Evolutionary conservation across 352 stramenopile species (phyloP).

Genomic region (Globisporangium polare): DNA sequence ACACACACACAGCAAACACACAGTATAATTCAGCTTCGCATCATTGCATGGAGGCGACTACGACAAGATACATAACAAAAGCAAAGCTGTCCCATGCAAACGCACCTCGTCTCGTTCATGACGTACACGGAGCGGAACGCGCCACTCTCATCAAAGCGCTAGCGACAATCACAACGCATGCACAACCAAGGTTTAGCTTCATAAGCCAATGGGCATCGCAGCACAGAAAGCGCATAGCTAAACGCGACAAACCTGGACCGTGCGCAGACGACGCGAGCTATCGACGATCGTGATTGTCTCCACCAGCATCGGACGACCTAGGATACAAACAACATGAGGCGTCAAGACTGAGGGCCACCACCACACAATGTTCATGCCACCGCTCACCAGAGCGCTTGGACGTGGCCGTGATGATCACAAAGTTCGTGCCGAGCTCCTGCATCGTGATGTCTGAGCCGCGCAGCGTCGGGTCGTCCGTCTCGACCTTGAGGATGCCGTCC

Average conservation of each 20-base stretch:
- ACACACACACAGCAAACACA: no score
- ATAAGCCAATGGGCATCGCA: no score
- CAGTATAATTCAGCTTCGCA: background rate
- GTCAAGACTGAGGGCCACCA: no score
- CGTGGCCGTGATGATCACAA: constrained; percentile 80
- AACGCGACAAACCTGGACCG: constrained; percentile 46
- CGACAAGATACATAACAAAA: no score
- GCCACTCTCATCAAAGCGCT: constrained; percentile 84
- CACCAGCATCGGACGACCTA: constrained; percentile 74
- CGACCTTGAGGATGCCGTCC: constrained; percentile 84
- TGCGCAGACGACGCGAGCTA: constrained; percentile 74
- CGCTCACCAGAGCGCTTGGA: constrained; percentile 74
- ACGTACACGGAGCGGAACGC: constrained; percentile 87
- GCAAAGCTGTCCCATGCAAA: background rate
- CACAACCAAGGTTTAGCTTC: background rate
- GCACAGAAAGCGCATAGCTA: background rate
- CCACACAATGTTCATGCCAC: background rate
- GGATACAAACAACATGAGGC: background rate
- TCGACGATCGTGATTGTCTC: constrained; percentile 84
- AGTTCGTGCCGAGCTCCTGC: constrained; percentile 79
- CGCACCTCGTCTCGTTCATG: constrained; percentile 78
- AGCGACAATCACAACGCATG: background rate
- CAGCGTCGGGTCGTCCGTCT: constrained; percentile 78
- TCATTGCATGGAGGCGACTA: no score
- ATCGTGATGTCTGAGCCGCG: constrained; percentile 83